Base-by-base conservation (phyloP, 306 rosid genomes). In the Prunus mira region DNA sequence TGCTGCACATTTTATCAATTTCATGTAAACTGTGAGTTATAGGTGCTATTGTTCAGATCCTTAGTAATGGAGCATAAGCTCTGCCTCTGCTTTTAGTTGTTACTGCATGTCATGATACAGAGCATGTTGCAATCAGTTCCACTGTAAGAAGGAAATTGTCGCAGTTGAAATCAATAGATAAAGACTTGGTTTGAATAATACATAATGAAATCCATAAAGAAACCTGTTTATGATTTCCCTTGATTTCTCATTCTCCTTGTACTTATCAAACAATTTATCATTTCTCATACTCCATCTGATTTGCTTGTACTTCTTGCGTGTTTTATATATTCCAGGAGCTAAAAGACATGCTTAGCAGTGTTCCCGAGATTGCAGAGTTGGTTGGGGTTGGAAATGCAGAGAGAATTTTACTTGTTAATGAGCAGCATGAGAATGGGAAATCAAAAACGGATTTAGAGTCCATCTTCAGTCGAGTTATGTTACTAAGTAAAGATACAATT, bases 341-440 rank as follows among this genome's bases (percentile, higher is more conserved):
- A 20, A 80, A 76, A 57, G 84, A 61, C 18, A 71, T 83, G 78
- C 81, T 83, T 45, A 24, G 47, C 18, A 67, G 54, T 32, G 82
- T 83, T 58, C 87, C 87, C 9, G 87, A 83, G 87, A 80, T 83
- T 51, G 82, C 78, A 55, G 81, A 80, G 45, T 24, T 83, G 43
- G 81, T 83, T 24, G 84, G 69, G 27, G 58, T 38, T 14, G 75
- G 41, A 64, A 76, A 76, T 66, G 76, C 79, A 49, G 81, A 83
- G 73, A 49, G 65, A 78, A 66, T 80, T 64, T 45, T 51, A 19
- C 78, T n/a, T 56, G 66, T 68, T 6, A 70, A 69, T 68, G 69
- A 76, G 43, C 66, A 56, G 43, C 76, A 76, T 51, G 81, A 78
- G 75, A 50, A 62, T n/a, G 77, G 71, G 72, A 73, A 76, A 72